Evolutionary conservation across 352 stramenopile genomes (phyloP), one percentile per base, ranked within the genome.

Genomic region (Phytopythium boreale): DNA sequence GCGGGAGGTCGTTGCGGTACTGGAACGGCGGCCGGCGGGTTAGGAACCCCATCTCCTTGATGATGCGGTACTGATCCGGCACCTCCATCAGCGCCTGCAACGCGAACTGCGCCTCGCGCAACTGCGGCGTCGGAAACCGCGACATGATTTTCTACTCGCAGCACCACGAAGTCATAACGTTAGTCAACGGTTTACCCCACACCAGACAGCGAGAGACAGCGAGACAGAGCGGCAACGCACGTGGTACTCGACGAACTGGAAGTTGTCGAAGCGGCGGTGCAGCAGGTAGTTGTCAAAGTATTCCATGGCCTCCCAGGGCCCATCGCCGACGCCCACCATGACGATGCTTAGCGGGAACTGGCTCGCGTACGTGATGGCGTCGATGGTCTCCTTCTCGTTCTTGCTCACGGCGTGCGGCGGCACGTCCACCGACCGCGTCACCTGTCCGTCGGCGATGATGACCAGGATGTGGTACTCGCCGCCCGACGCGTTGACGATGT

Each of bases 311-410:
- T 93, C 84, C 84, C 82, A 95, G 41, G 87, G 87, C 1, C 87
- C 84, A 50, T 95, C 87, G n/a, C 84, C 87, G 27, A 95, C 87
- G 27, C 84, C 82, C 14, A 93, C 81, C 84, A 93, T 91, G 57
- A 95, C 59, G 58, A 95, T 92, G 49, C 79, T 88, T 49, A 93
- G 68, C 4, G 84, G 87, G 52, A 92, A 92, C 37, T 90, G 84
- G 70, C 82, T 93, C 19, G 82, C 87, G 64, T 84, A 82, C 7
- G 76, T 87, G 70, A 96, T 95, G 8, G 87, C 87, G 63, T 93
- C 82, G 59, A 92, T 90, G n/a, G 84, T 96, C 53, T 94, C 86
- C 63, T 92, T 89, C 63, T 96, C 85, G 67, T 92, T 92, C 69
- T 89, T 90, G 69, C 80, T 90, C 7, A 93, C 80, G 1, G 81